These are phyloP conservation scores for Paramecium sonneborni DNA, from an alignment of 73 alveolate genomes.

Conservation along the genomic window DNA sequence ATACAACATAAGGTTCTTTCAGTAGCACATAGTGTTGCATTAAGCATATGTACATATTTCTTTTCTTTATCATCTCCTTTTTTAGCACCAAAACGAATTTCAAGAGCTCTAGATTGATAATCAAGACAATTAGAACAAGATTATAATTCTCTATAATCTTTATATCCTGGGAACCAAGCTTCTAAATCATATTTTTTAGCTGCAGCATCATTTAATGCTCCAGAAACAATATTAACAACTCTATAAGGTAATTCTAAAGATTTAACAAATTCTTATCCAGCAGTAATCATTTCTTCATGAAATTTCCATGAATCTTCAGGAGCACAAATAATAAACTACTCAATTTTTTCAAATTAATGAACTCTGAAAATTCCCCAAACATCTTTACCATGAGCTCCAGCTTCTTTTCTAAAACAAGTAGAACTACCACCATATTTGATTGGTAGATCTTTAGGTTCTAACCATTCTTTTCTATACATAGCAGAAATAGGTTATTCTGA, in stretches of 20 bases:
- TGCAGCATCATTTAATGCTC: constrained; percentile 99
- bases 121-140: constrained; percentile 99
- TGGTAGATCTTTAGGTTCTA: constrained; percentile 91
- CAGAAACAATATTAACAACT: constrained; percentile 96
- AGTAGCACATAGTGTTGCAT: constrained; percentile 98
- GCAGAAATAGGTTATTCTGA: constrained; percentile 99
- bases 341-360: constrained; percentile 99
- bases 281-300: constrained; percentile 91
- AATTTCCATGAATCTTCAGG: constrained; percentile 95
- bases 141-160: constrained; percentile 65
- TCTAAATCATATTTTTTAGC: constrained; percentile 99
- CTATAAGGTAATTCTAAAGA: constrained; percentile 95
- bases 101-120: constrained; percentile 95
- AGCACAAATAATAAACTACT: constrained; percentile 93
- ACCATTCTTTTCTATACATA: constrained; percentile 93
- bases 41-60: constrained; percentile 97
- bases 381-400: constrained; percentile 99
- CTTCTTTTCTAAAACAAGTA: constrained; percentile 99
- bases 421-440: constrained; percentile 95
- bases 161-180: constrained; percentile 99
- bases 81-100: constrained; percentile 83
- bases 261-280: constrained; percentile 94
- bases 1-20: constrained; percentile 97
- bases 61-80: constrained; percentile 81
- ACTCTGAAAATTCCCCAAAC: constrained; percentile 99